Base-by-base conservation (phyloP, 2,329 filamentous ascomycete species). In the Trichoderma koningiopsis region DNA sequence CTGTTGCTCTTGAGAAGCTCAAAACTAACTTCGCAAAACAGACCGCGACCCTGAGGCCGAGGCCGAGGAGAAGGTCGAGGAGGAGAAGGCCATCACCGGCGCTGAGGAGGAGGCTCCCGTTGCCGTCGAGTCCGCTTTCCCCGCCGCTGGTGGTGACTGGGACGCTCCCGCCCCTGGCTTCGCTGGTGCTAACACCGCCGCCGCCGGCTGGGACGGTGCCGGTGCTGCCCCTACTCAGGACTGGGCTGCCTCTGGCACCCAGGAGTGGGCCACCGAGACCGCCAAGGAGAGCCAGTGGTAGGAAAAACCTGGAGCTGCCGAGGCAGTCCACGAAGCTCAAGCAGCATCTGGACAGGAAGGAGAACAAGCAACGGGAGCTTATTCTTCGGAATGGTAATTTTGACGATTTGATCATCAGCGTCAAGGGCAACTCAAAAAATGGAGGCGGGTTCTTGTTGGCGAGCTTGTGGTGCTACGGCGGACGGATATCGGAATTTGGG, bases 31-130 rank as follows among this genome's bases (percentile, higher is more conserved):
- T 14, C 6, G 6, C 4, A 68, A 10, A 11, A 16, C 71, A 89
- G 87, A 99, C 92, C 96, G 96, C 83, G 96, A 99, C 86, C 96
- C 96, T 78, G 96, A 99, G 87, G 94, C 94, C 77, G 96, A 99
- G 90, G 96, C 97, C 83, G 95, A 97, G 90, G 97, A 99, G 87
- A 96, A 97, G 83, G 87, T 91, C 75, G 92, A 92, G 81, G 92
- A 95, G 83, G 95, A 98, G 88, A 97, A 98, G 91, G 86, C 91
- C 73, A 86, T 91, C 73, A 87, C 92, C 74, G 91, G 89, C 79
- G 91, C 87, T 77, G 94, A 97, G 76, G 95, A 97, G 86, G 92
- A 92, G 79, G 93, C 91, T 76, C 80, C 92, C 72, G 90, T 85
- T 76, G 89, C 92, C 76, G 89, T 96, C 77, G 94, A 96, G 82